Base-by-base conservation (phyloP, 2,329 filamentous ascomycete species). In the Diaporthe nobilis region DNA sequence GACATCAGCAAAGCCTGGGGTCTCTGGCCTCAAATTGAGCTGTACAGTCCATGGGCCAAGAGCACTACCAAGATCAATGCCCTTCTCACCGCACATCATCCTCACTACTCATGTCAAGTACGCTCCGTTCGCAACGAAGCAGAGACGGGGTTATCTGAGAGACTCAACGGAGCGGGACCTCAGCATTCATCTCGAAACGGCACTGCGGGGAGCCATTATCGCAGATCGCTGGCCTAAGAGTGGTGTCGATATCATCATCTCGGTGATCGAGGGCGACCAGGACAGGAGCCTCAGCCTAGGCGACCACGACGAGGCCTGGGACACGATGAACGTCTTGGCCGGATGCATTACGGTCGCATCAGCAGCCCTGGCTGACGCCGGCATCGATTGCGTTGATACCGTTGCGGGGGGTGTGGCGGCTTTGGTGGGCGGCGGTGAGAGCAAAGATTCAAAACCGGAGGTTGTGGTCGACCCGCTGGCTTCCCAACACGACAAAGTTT, bases 191-290 rank as follows among this genome's bases (percentile, higher is more conserved):
- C 87, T 99, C 4, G 96, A 98, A 84, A 96, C 95, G 22, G 96
- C 97, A 37, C 88, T 99, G 70, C 91, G 95, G 47, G 96, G 96
- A 1, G 94, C 95, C 10, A 92, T 98, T 70, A 96, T 98, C 81
- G 95, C 95, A 20, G 96, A 98, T 82, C 90, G 96, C 75, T 99
- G 96, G 95, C 97, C 97, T n/a, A 99, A 99, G 88, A 98, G 95
- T 83, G 96, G 95, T 60, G 93, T 98, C n/a, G 97, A 99, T 82
- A 93, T 99, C 55, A 93, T 98, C 25, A 92, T 99, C 67, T 98
- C 95, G 0, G 92, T 99, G 67, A 88, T 99, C 25, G 97, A 99
- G 85, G 96, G 95, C 4, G 97, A 98, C 81, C 95, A 98, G 82
- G 94, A 96, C 85, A 90, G 83, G 83, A 90, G 84, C 82, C 84